Percentiles rank a stretch among this genome's conserved stretches.
These are phyloP conservation scores for Cutaneotrichosporon daszewskae DNA, from an alignment of 1,284 basidiomycete genomes.

Conservation along the genomic window DNA sequence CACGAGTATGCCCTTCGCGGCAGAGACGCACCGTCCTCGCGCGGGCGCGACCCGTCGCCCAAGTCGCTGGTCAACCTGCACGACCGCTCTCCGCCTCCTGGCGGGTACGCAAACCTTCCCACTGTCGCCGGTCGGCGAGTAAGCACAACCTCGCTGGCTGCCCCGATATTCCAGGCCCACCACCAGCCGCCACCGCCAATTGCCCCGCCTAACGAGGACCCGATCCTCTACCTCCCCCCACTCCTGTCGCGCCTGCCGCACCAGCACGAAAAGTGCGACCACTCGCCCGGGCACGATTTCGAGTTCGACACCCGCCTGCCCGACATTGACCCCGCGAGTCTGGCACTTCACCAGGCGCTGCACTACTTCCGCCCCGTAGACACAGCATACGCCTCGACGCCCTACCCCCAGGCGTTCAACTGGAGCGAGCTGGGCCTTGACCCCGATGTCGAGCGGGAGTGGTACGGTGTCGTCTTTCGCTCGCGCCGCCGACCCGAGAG, in stretches of 20 bases:
- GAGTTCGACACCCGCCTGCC: constrained; percentile 70
- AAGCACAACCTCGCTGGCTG: constrained; percentile 11
- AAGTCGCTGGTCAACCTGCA: constrained; percentile 15
- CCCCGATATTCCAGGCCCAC: constrained; percentile 23
- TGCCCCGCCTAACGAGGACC: constrained; percentile 48
- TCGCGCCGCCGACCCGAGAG: constrained; percentile 59
- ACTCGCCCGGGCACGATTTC: constrained; percentile 13
- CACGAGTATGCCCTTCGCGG: background rate
- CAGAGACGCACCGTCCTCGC: background rate
- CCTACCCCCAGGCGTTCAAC: constrained; percentile 75
- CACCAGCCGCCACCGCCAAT: constrained; percentile 58
- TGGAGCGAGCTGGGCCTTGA: constrained; percentile 61
- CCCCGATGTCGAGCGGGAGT: constrained; percentile 54
- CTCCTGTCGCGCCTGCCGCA: constrained; percentile 61
- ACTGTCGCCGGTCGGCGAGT: constrained; percentile 10
- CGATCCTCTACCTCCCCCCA: constrained; percentile 71
- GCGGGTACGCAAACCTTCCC: constrained; percentile 7
- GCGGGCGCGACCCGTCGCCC: constrained; percentile 18
- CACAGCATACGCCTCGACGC: constrained; percentile 57
- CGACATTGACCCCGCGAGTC: constrained; percentile 69
- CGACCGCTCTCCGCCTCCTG: constrained; percentile 8
- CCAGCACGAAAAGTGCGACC: constrained; percentile 24
- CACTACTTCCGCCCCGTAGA: constrained; percentile 66
- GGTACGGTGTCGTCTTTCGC: constrained; percentile 87
- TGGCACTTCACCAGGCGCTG: constrained; percentile 77